Base-by-base conservation (phyloP, 148 eudicot species). In the Persicaria maculosa region DNA sequence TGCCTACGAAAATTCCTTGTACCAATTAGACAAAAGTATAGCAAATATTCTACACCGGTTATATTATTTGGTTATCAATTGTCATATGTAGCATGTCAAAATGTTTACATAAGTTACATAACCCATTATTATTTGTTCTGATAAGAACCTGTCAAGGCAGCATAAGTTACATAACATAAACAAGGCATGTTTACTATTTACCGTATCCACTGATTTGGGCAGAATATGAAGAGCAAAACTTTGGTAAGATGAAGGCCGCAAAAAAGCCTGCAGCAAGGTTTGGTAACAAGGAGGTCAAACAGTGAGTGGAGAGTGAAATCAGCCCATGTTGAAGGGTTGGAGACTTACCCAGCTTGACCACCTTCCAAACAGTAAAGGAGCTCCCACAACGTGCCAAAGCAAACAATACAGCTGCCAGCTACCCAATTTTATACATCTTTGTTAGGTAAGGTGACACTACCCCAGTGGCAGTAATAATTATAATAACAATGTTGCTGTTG, bases 401-500 rank as follows among this genome's bases (percentile, higher is more conserved):
- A 82, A 89, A 91, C 72, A 91, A 84, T 80, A 86, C 78, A 81
- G 85, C 91, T 68, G 92, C 91, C 85, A 91, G 69, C 97, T 91
- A 83, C 80, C 76, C 74, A 61, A 47, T 72, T 40, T 52, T 43
- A 65, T 71, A 70, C 69, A 59, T 68, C 53, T 61, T 53, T n/a
- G 19, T 44, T 10, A 52, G 61, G 47, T 17, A 20, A 64, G 72
- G 10, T 36, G 31, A 71, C 58, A 48, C 43, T 46, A 46, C 55
- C 9, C 54, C 73, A 16, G 7, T 71, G 15, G 15, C 40, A 47
- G 19, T 71, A 71, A 17, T 17, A 9, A 19, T 47, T 46, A 14
- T 36, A 36, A 65, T 40, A 14, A 65, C 47, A 40, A 5, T 40
- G 43, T 2, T 65, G 19, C 6, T 40, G 7, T 65, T 65, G n/a